phyloP scores from a whole-genome alignment of 2,329 filamentous ascomycete genomes.

The Ophiostoma quercus region DNA sequence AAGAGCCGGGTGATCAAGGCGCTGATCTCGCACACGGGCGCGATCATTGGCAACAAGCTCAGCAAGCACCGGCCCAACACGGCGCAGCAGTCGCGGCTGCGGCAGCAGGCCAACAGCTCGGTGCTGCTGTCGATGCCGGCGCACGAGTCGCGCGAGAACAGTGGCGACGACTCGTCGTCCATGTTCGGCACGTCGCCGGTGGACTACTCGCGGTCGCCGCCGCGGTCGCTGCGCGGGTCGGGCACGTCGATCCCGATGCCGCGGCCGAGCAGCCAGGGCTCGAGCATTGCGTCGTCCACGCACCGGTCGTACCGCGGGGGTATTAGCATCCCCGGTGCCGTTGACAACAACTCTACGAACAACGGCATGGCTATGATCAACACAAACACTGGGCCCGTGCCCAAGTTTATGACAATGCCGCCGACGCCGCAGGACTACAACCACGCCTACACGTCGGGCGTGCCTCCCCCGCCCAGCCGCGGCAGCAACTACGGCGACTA shows the following conservation, averaged over 20 bases:
- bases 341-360: not conserved
- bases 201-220: conserved; percentile 56
- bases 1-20: conserved; percentile 94
- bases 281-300: conserved; percentile 45
- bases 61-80: conserved; percentile 78
- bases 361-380: conserved; percentile 17
- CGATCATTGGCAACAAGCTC: conserved; percentile 97
- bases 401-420: conserved; percentile 44
- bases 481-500: conserved; percentile 27
- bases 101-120: conserved; percentile 77
- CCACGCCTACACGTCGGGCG: not conserved
- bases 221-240: conserved; percentile 47
- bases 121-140: conserved; percentile 52
- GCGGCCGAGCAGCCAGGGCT: conserved; percentile 47
- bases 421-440: conserved; percentile 37
- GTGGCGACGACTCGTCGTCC: conserved; percentile 54
- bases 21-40: conserved; percentile 88
- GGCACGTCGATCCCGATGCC: conserved; percentile 43
- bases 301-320: conserved; percentile 37
- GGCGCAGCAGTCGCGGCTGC: conserved; percentile 70
- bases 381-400: conserved; percentile 29
- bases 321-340: not conserved
- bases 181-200: conserved; percentile 49
- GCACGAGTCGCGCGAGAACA: conserved; percentile 34
- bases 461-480: conserved; percentile 17